Evolutionary conservation across 495 filamentous ascomycete species (phyloP).

Genomic region (Lasiosphaeriaceae sp.): DNA sequence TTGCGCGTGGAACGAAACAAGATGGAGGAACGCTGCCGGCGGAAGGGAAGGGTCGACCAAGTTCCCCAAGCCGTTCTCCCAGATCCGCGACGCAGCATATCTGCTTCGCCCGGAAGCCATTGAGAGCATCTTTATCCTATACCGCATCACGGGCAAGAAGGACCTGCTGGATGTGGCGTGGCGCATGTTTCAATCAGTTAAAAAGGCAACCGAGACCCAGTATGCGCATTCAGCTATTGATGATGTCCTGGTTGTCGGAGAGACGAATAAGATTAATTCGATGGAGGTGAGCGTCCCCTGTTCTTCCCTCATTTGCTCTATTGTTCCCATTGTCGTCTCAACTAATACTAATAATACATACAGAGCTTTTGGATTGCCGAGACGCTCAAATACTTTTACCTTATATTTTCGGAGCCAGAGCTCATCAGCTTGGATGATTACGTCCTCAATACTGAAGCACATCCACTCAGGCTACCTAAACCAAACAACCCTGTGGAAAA

Average conservation of each 20-base stretch:
- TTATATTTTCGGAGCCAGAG: slow-evolving; percentile 73
- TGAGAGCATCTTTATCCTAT: slow-evolving; percentile 71
- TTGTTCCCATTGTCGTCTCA: too few relatives aligned
- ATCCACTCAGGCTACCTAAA: slow-evolving; percentile 54
- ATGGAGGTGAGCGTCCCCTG: slow-evolving; percentile 40
- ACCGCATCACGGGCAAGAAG: slow-evolving; percentile 67
- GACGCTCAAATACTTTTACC: slow-evolving; percentile 61
- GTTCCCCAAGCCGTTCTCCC: slow-evolving; percentile 56
- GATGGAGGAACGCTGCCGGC: slow-evolving; percentile 15
- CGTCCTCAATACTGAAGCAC: slow-evolving; percentile 87
- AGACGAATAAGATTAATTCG: slow-evolving; percentile 32
- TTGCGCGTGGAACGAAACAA: slow-evolving; percentile 26
- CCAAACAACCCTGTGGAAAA: too few relatives aligned
- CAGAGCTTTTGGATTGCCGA: slow-evolving; percentile 51
- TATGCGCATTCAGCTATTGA: slow-evolving; percentile 56
- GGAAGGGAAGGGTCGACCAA: slow-evolving; percentile 26
- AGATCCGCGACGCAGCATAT: slow-evolving; percentile 33
- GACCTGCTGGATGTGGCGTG: slow-evolving; percentile 67
- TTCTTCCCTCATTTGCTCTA: background rate
- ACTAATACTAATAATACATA: background rate
- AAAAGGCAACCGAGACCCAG: slow-evolving; percentile 55
- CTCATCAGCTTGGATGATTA: slow-evolving; percentile 69
- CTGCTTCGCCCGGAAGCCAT: slow-evolving; percentile 62
- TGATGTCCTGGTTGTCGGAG: slow-evolving; percentile 37
- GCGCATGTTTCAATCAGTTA: slow-evolving; percentile 69